Evolutionary conservation across 2,329 filamentous ascomycete genomes (phyloP), one percentile per base, ranked within the genome.

Genomic region (Fusarium burgessii): DNA sequence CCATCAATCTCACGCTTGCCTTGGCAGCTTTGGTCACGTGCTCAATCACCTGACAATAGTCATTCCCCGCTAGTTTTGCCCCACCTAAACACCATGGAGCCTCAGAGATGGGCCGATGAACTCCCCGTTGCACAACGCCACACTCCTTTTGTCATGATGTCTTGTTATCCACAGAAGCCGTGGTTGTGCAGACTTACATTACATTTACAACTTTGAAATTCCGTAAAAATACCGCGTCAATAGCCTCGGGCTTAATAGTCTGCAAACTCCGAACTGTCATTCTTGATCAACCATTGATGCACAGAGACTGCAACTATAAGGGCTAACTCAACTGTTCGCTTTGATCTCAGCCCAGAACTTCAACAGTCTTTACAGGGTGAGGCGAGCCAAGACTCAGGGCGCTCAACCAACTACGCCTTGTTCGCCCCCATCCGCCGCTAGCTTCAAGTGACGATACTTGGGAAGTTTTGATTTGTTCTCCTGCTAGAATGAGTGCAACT

Each of bases 401-500:
- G 17, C 32, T 40, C 41, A 50, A 35, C 43, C 15, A 35, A 45
- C 50, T 60, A 59, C 42, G 49, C 47, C 42, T 29, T 50, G 40
- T 33, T 50, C 36, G 43, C 56, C 51, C 46, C 51, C 43, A 46
- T 58, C 52, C 58, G 59, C 63, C 50, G 33, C 32, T 57, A 60
- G 38, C 43, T 49, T 43, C 51, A 46, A 55, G 29, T 42, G 25
- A 60, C 52, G 33, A 38, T 15, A 13, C 32, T 59, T 38, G 11
- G 36, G 47, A 55, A 25, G 35, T 18, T 51, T 47, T 71, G 68
- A 75, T 76, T 75, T 72, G 74, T 29, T 58, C 66, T 62, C 49
- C 57, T 32, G 33, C 23, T 46, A 42, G 56, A 60, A 54, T 23
- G 59, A 43, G 46, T 63, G 63, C 65, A 74, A 47, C 46, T 57